Evolutionary conservation across 345 rosid genomes (phyloP).

Genomic region (Citrus sp.): DNA sequence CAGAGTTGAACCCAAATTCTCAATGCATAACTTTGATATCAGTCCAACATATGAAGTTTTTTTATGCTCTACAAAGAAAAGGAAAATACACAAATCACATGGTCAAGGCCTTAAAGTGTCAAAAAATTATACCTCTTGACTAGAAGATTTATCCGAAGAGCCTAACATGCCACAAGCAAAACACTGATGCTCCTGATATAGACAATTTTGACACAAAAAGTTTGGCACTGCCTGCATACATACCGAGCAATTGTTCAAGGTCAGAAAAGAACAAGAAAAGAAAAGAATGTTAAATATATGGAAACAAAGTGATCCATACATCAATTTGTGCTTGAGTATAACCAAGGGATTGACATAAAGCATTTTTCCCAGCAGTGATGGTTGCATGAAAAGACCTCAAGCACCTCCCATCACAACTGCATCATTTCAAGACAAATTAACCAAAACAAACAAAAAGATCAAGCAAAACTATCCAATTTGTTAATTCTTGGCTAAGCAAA

Average conservation of each 20-base stretch:
- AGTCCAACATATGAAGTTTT: background rate
- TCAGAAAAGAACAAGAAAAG: conserved; percentile 1
- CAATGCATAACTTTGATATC: background rate
- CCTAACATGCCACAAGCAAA: conserved; percentile 68
- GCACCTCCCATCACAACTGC: conserved; percentile 70
- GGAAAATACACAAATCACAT: background rate
- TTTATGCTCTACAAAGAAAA: background rate
- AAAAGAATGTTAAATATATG: background rate
- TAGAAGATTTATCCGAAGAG: conserved; percentile 42
- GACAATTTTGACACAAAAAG: conserved; percentile 56
- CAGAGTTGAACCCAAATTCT: background rate
- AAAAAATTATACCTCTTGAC: conserved; percentile 48
- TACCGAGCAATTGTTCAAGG: conserved; percentile 10
- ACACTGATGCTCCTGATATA: conserved; percentile 58
- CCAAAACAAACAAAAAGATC: background rate
- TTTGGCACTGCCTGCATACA: conserved; percentile 42
- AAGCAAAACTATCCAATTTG: background rate
- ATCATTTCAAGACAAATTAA: conserved; percentile 17
- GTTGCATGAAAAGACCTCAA: conserved; percentile 74
- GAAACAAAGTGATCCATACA: conserved; percentile 33
- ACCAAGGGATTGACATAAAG: conserved; percentile 57
- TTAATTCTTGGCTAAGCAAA: background rate
- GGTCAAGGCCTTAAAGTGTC: background rate
- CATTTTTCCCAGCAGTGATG: conserved; percentile 28
- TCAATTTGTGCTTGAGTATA: conserved; percentile 37